Percentiles rank a stretch among this genome's conserved stretches.
phyloP scores from a whole-genome alignment of 345 rosid species.

The Populus ilicifolia region DNA sequence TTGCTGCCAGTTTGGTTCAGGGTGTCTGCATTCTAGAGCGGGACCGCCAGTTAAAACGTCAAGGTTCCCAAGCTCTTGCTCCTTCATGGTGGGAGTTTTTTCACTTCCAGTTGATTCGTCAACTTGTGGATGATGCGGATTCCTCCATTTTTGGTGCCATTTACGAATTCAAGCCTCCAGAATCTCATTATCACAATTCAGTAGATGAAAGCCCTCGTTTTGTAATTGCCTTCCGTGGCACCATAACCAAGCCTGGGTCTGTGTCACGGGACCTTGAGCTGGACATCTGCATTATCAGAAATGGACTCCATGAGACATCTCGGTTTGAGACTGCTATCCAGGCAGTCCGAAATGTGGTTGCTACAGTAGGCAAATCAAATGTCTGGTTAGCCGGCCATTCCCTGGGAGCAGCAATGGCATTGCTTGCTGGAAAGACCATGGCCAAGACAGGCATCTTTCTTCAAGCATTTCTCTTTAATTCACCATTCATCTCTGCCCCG shows the following conservation, averaged over 20 bases:
- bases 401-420: conserved; percentile 79
- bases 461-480: conserved; percentile 68
- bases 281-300: conserved; percentile 55
- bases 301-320: conserved; percentile 64
- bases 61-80: conserved; percentile 58
- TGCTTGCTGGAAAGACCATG: conserved; percentile 72
- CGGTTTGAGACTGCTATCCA: conserved; percentile 77
- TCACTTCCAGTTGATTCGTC: conserved; percentile 49
- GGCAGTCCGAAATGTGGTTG: conserved; percentile 65
- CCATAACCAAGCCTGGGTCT: conserved; percentile 62
- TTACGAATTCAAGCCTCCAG: conserved; percentile 55
- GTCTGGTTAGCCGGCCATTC: conserved; percentile 95
- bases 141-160: conserved; percentile 77
- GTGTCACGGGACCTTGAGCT: conserved; percentile 61
- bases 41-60: conserved; percentile 78
- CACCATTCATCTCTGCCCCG: conserved; percentile 78
- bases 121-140: conserved; percentile 67
- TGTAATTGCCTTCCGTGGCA: conserved; percentile 80
- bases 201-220: conserved; percentile 46
- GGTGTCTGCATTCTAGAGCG: conserved; percentile 75
- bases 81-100: conserved; percentile 87
- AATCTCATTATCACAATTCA: conserved; percentile 25
- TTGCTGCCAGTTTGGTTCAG: conserved; percentile 77
- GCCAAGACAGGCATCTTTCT: conserved; percentile 55
- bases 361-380: conserved; percentile 54